Evolutionary conservation across 1,139 yeast genomes (phyloP).

Genomic region (Saccharomycopsis hybrid): DNA sequence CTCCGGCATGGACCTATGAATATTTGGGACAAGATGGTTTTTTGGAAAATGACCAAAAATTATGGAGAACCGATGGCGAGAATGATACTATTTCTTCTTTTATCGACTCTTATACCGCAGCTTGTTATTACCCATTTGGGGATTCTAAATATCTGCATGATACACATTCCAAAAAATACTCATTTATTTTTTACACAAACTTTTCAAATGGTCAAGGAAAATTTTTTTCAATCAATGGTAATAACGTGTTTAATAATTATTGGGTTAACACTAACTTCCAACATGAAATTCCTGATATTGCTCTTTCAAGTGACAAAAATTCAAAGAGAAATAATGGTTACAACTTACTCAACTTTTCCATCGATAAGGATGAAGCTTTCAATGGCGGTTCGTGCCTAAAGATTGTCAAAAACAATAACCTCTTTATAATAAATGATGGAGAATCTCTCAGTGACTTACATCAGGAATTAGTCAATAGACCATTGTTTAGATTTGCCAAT

Average conservation of each 20-base stretch:
- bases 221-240: slow-evolving; percentile 28
- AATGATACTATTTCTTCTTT: slow-evolving; percentile 24
- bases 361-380: slow-evolving; percentile 26
- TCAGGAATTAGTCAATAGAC: slow-evolving; percentile 8
- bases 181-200: slow-evolving; percentile 31
- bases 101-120: slow-evolving; percentile 22
- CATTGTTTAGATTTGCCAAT: slow-evolving; percentile 26
- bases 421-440: slow-evolving; percentile 15
- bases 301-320: slow-evolving; percentile 20
- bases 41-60: slow-evolving; percentile 30
- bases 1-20: slow-evolving; percentile 40
- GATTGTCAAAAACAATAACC: slow-evolving; percentile 22
- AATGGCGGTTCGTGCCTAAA: slow-evolving; percentile 31
- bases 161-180: slow-evolving; percentile 8
- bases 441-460: slow-evolving; percentile 19
- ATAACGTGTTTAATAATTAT: slow-evolving; percentile 24
- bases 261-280: slow-evolving; percentile 35
- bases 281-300: slow-evolving; percentile 26
- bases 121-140: slow-evolving; percentile 22
- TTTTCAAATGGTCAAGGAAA: slow-evolving; percentile 34
- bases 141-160: slow-evolving; percentile 1
- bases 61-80: slow-evolving; percentile 30
- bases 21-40: slow-evolving; percentile 27
- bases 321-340: slow-evolving; percentile 6
- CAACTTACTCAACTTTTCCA: slow-evolving; percentile 22